phyloP scores from a whole-genome alignment of 2,329 filamentous ascomycete species.

The Pyrenochaeta sp. region DNA sequence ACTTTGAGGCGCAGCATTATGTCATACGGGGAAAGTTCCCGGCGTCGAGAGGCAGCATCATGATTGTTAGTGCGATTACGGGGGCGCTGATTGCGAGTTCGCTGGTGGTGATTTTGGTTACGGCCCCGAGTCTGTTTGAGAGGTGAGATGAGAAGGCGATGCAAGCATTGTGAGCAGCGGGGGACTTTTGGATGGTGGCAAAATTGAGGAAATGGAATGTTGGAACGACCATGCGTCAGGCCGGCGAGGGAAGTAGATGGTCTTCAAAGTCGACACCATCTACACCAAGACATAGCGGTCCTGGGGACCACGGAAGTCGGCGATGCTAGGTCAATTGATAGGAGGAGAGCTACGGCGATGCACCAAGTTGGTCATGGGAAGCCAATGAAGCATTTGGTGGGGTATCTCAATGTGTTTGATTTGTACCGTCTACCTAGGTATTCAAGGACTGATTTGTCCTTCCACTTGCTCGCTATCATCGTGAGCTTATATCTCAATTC shows the following conservation, averaged over 20 bases:
- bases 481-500: slow-evolving; percentile 1
- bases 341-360: too few relatives aligned
- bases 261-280: too few relatives aligned
- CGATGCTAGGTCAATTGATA: too few relatives aligned
- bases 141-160: slow-evolving; percentile 21
- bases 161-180: slow-evolving; percentile 5
- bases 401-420: slow-evolving; percentile 33
- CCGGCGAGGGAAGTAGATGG: too few relatives aligned
- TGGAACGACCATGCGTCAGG: too few relatives aligned
- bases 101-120: slow-evolving; percentile 65
- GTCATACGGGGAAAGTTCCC: slow-evolving; percentile 82
- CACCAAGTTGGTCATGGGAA: neutral
- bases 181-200: neutral
- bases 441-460: slow-evolving; percentile 2
- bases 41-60: slow-evolving; percentile 76
- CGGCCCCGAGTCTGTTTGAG: slow-evolving; percentile 59
- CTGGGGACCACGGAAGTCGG: too few relatives aligned
- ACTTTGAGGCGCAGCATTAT: slow-evolving; percentile 80
- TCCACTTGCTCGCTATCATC: slow-evolving; percentile 7
- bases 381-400: slow-evolving; percentile 3
- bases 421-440: slow-evolving; percentile 16
- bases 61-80: slow-evolving; percentile 72
- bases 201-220: too few relatives aligned
- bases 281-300: too few relatives aligned
- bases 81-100: slow-evolving; percentile 65